phyloP scores from a whole-genome alignment of 179 eudicot species.

The Beta lomatogona region DNA sequence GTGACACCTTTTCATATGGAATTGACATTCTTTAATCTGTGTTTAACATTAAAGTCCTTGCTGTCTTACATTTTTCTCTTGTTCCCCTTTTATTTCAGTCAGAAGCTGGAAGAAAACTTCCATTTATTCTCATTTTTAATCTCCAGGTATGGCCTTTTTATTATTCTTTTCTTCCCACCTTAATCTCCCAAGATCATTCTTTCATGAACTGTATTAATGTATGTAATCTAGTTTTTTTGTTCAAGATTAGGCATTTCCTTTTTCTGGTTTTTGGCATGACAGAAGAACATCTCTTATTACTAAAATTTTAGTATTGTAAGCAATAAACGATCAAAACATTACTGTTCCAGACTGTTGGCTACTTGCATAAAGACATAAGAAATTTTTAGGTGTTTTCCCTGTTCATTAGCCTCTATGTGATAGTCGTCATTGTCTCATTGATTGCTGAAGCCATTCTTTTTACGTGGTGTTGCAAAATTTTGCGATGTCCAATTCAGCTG shows the following conservation, averaged over 20 bases:
- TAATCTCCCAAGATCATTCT: neutral
- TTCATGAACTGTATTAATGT: neutral
- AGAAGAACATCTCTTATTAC: neutral
- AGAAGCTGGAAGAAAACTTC: slow-evolving; percentile 85
- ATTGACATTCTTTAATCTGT: neutral
- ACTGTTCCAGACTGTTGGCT: neutral
- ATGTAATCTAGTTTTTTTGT: neutral
- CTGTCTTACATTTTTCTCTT: slow-evolving; percentile 1
- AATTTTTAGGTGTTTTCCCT: neutral
- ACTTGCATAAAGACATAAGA: neutral
- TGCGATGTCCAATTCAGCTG: neutral
- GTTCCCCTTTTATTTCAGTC: slow-evolving; percentile 57
- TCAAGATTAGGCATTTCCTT: neutral
- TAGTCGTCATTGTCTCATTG: neutral
- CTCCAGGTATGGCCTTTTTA: slow-evolving; percentile 62
- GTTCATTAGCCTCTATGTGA: no score
- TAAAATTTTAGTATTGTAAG: neutral
- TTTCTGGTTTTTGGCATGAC: neutral
- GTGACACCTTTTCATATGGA: neutral
- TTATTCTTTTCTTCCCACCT: neutral
- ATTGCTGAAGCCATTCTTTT: neutral
- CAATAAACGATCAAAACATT: no score
- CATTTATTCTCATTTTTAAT: slow-evolving; percentile 81
- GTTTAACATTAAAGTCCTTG: neutral
- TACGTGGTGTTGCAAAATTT: neutral